phyloP scores from a whole-genome alignment of 768 basidiomycete genomes.

The Boletellus ananas region DNA sequence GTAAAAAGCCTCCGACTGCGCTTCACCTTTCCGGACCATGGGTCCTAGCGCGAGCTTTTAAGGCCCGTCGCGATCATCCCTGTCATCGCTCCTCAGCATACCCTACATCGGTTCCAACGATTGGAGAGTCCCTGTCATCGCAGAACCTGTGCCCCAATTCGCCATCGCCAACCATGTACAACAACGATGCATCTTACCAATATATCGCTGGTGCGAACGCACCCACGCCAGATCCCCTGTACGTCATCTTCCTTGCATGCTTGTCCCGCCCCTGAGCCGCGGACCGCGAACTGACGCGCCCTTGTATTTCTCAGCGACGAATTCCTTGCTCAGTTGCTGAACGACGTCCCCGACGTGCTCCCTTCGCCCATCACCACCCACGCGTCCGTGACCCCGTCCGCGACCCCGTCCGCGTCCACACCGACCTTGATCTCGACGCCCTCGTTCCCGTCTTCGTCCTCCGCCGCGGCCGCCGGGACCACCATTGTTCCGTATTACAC shows the following conservation, averaged over 20 bases:
- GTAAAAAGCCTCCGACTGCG: background rate
- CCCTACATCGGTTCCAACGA: background rate
- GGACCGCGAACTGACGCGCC: background rate
- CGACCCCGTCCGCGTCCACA: too few relatives aligned
- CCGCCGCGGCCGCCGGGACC: background rate
- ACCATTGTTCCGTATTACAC: background rate
- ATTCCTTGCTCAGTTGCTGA: conserved; percentile 12
- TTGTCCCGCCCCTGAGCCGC: background rate
- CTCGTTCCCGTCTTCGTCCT: background rate
- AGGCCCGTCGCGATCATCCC: background rate
- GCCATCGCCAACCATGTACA: conserved; percentile 2
- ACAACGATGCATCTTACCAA: background rate
- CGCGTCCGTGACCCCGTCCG: background rate
- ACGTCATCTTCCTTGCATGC: background rate
- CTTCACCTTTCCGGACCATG: background rate
- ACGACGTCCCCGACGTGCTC: background rate
- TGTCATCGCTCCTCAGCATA: background rate
- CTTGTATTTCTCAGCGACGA: conserved; percentile 4
- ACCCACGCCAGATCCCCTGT: conserved; percentile 7
- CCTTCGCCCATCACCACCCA: background rate
- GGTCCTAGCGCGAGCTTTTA: background rate
- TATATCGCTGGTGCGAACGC: background rate
- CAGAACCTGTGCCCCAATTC: background rate
- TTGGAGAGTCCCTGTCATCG: background rate
- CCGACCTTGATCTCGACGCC: background rate